phyloP scores from a whole-genome alignment of 345 rosid genomes.

The Murraya koenigii region DNA sequence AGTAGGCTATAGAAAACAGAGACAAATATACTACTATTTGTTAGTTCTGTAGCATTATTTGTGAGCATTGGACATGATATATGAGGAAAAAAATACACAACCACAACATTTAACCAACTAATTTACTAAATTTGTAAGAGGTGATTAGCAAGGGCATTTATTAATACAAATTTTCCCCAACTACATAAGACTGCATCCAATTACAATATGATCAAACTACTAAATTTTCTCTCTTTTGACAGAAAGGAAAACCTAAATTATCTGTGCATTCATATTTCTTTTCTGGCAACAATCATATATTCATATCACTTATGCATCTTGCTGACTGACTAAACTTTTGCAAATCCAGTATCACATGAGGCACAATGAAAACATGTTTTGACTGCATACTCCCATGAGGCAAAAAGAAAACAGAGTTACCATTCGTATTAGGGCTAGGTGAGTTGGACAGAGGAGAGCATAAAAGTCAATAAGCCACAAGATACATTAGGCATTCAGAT shows the following conservation, averaged over 20 bases:
- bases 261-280: neutral
- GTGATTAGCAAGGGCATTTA: neutral
- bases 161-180: neutral
- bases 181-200: neutral
- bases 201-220: neutral
- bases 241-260: neutral
- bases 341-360: neutral
- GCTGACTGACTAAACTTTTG: neutral
- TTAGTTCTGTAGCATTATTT: neutral
- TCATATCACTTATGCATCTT: neutral
- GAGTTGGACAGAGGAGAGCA: neutral
- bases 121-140: too few relatives aligned
- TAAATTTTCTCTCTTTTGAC: neutral
- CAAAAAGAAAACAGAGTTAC: constrained; percentile 1
- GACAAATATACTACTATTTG: neutral
- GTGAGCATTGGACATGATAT: neutral
- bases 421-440: neutral
- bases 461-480: neutral
- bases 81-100: neutral
- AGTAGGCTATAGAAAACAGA: neutral
- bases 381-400: neutral
- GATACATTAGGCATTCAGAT: neutral
- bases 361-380: neutral
- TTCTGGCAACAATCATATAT: neutral
- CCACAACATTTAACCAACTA: neutral